Base-by-base conservation (phyloP, 192 early-diverging fungal genomes). In the Coemansia guatemalensis region DNA sequence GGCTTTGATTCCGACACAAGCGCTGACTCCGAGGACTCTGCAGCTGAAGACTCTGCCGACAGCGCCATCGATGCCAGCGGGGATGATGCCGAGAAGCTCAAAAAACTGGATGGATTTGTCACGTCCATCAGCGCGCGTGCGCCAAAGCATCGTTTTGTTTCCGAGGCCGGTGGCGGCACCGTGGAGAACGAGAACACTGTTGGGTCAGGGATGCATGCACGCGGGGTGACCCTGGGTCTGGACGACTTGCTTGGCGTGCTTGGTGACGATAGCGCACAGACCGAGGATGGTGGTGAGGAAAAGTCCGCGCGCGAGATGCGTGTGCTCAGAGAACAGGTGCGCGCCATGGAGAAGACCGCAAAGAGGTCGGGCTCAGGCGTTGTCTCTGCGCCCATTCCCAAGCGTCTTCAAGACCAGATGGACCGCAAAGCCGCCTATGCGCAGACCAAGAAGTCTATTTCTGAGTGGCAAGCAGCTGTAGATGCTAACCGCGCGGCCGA, bases 371-470 rank as follows among this genome's bases (percentile, higher is more conserved):
- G 71, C 4, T 54, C 75, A 1, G 73, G 74, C 9, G 79, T 82
- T 4, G 82, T 94, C 7, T 65, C 85, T 14, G 94, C 92, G 0
- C 95, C 95, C 5, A 63, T 98, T 25, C 88, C 93, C 22, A 85
- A 86, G 60, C 85, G 92, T 39, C 74, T 92, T 47, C 92, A 95
- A 72, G 93, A 96, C 62, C 86, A 88, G 26, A 71, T 94, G 58
- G 89, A 94, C 62, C 90, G 97, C 35, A 67, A 88, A 51, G 97
- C 87, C 18, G 97, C 95, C 3, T 95, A 92, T 54, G 78, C 85
- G n/a, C 81, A 90, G 70, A 77, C 92, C 30, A 93, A 92, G 55
- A 90, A 92, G 60, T 87, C 89, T 11, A 75, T 99, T 11, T 73
- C 83, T 5, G 91, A 93, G 63, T 99, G 97, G 97, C 80, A 89